Evolutionary conservation across 202 grass and related monocot genomes (phyloP), one percentile per base, ranked within the genome.

Genomic region (Bolboschoenoplectus hybrid): DNA sequence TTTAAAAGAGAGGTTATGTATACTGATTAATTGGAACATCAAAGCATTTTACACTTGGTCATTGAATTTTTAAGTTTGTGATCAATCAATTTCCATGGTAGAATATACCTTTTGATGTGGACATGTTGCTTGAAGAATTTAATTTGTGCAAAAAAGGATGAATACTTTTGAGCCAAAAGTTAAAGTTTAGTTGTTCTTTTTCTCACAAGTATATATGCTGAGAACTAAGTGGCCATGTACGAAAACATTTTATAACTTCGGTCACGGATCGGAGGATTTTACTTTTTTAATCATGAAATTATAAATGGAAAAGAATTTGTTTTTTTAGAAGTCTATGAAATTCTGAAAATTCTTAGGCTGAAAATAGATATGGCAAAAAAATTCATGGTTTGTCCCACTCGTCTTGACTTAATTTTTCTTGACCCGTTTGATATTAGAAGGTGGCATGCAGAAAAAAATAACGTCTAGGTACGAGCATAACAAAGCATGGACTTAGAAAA

Each of bases 91-190:
- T 65, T 66, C 8, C 65, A 67, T 0, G 4, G 5, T 44, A 17
- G 0, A 69, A 26, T 26, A 26, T 26, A 26, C 26, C 26, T 26
- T 41, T 40, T 6, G 58, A 63, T 63, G 26, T 26, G n/a, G 38
- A 68, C 17, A 16, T 6, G 35, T 13, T 43, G 66, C 7, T 40
- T 4, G n/a, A 40, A 34, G 11, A 16, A 68, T 43, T 9, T 68
- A 69, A 44, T 69, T 69, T 69, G 67, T 17, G 36, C 67, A 26
- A 41, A 69, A 69, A 69, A 41, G 67, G 38, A 7, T 41, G 67
- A 69, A 69, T 69, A 9, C 67, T 41, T 69, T n/a, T 68, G 65
- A 16, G 38, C 11, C 6, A 40, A 41, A 68, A 39, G n/a, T 20
- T 35, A 26, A 26, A 26, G 26, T 26, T 26, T 26, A 26, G 26